Evolutionary conservation across 108 stramenopile genomes (phyloP), one percentile per base, ranked within the genome.

Genomic region (Cyclostephanos tholiformis): DNA sequence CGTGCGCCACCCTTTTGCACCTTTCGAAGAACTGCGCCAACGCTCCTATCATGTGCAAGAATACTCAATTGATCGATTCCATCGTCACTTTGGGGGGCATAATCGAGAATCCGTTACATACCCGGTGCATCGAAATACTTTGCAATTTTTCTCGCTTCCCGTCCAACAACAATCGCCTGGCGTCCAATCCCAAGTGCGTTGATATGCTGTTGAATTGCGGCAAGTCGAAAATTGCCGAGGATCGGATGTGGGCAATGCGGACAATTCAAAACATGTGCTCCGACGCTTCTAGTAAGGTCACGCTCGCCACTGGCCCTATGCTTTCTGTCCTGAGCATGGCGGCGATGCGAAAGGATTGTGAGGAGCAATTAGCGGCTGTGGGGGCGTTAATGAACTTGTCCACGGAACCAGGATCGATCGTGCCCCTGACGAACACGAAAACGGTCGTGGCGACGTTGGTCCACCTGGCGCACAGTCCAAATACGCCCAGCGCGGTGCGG

Each of bases 41-140:
- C 41, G 75, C 87, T 74, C 79, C 82, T 7, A 2, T 72, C 3
- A 65, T 92, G 39, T 80, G 76, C 46, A 36, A 57, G 30, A 88
- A 84, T 46, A 61, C 68, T 17, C 26, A 63, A 14, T 48, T 92
- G 59, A 65, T 90, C 16, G 57, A 80, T 22, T 86, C 67, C 27
- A n/a, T 89, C 17, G 25, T 91, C n/a, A 22, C 67, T 23, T 67
- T 89, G 26, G 71, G 80, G 17, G 74, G 55, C 30, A 81, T 85
- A 12, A 50, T 77, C 41, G 72, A 84, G n/a, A 82, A 86, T 58
- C 90, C 87, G 6, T 67, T 92, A 23, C 90, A 91, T 74, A 86
- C 89, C 26, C 90, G 89, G 73, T 91, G 91, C 74, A 58, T 95
- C 19, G 94, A 95, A 67, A 89, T 91, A n/a, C n/a, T 95, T 25